Conservation (phyloP, 352 stramenopile genomes). For the Phytophthora tentaculata region DNA sequence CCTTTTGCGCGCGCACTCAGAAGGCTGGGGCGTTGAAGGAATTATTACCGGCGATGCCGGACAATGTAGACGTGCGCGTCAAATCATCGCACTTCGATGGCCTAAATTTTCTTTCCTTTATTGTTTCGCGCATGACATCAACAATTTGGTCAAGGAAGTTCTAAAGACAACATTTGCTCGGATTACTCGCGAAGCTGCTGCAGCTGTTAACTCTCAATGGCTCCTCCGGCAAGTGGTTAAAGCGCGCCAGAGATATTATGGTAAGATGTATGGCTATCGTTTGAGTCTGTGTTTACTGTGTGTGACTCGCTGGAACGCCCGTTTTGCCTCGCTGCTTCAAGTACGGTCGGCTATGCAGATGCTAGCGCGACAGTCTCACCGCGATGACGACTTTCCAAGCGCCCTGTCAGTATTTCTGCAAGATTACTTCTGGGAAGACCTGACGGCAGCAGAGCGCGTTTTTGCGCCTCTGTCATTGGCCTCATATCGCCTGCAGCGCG, state of each 20-base stretch:
- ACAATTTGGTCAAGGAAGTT: slow-evolving; percentile 28
- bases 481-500: slow-evolving; percentile 6
- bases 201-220: slow-evolving; percentile 7
- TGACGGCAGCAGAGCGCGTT: slow-evolving; percentile 3
- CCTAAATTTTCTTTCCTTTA: slow-evolving; percentile 7
- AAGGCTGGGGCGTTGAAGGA: slow-evolving; percentile 8
- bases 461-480: slow-evolving; percentile 5
- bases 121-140: slow-evolving; percentile 17
- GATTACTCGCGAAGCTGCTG: slow-evolving; percentile 8
- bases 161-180: slow-evolving; percentile 9
- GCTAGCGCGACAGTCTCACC: background rate
- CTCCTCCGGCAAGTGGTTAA: slow-evolving; percentile 11
- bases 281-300: background rate
- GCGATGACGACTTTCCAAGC: slow-evolving; percentile 1
- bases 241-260: background rate
- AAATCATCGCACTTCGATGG: slow-evolving; percentile 7
- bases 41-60: slow-evolving; percentile 21
- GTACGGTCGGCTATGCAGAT: slow-evolving; percentile 5
- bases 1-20: background rate
- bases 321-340: slow-evolving; percentile 13
- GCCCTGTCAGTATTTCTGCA: background rate
- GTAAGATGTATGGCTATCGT: slow-evolving; percentile 8
- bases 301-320: slow-evolving; percentile 12
- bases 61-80: slow-evolving; percentile 6
- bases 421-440: slow-evolving; percentile 5